phyloP scores from a whole-genome alignment of 2,329 filamentous ascomycete species.

The Monosporascus sp. region DNA sequence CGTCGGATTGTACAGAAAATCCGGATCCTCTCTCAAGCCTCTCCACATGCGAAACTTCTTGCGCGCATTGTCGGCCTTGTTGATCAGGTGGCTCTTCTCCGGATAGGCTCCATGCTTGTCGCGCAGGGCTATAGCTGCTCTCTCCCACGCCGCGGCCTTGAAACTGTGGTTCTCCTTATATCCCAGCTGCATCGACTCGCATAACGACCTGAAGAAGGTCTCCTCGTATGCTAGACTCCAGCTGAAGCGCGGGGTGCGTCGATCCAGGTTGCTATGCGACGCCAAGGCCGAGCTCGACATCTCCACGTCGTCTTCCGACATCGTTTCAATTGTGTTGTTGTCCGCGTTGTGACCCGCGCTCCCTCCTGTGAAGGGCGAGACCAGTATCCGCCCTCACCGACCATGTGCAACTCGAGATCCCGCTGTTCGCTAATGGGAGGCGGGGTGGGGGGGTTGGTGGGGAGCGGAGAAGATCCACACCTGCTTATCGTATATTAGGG shows the following conservation, averaged over 20 bases:
- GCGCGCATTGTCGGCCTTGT: conserved; percentile 58
- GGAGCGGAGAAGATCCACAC: too few relatives aligned
- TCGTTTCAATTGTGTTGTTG: conserved; percentile 7
- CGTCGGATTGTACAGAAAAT: conserved; percentile 48
- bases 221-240: conserved; percentile 55
- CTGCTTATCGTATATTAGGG: too few relatives aligned
- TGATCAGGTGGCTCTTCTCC: conserved; percentile 57
- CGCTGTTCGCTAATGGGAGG: too few relatives aligned
- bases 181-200: conserved; percentile 52
- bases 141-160: conserved; percentile 57
- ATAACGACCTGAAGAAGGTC: conserved; percentile 56
- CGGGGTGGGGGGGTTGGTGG: too few relatives aligned
- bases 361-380: too few relatives aligned
- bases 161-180: conserved; percentile 54
- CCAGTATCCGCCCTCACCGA: not conserved
- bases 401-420: not conserved
- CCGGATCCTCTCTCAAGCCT: conserved; percentile 50
- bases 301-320: conserved; percentile 27
- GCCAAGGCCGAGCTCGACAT: conserved; percentile 14
- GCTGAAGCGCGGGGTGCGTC: conserved; percentile 46
- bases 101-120: conserved; percentile 51
- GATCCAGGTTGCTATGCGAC: conserved; percentile 24
- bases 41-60: conserved; percentile 59
- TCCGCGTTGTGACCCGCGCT: too few relatives aligned
- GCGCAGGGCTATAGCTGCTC: conserved; percentile 48